These are phyloP conservation scores for Macroventuria anomochaeta DNA, from an alignment of 2,329 filamentous ascomycete species.

Conservation along the genomic window DNA sequence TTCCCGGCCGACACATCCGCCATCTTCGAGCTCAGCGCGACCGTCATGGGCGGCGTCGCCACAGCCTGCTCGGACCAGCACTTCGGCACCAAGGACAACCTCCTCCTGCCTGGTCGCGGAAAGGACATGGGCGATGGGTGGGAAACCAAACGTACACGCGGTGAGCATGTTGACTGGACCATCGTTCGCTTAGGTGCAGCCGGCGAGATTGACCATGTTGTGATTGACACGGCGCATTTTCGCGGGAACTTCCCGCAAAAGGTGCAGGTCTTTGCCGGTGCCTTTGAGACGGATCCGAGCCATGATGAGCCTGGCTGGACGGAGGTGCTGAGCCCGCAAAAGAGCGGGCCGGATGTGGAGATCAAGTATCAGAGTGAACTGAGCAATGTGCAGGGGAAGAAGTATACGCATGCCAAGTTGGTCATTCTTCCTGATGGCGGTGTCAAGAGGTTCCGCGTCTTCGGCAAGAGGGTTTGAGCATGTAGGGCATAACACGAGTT, in stretches of 20 bases:
- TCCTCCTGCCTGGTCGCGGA: conserved; percentile 78
- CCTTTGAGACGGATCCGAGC: conserved; percentile 63
- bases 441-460: conserved; percentile 83
- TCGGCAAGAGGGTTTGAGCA: conserved; percentile 62
- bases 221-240: conserved; percentile 84
- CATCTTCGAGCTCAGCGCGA: conserved; percentile 77
- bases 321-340: conserved; percentile 70
- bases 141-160: conserved; percentile 80
- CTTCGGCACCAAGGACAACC: conserved; percentile 81
- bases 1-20: conserved; percentile 71
- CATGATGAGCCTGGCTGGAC: conserved; percentile 68
- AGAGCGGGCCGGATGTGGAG: conserved; percentile 75
- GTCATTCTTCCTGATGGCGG: conserved; percentile 93
- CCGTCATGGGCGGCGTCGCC: conserved; percentile 79
- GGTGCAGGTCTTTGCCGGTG: conserved; percentile 69
- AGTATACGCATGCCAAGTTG: conserved; percentile 84
- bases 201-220: conserved; percentile 68
- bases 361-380: conserved; percentile 64
- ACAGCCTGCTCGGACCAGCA: conserved; percentile 82
- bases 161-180: conserved; percentile 80
- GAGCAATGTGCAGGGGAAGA: conserved; percentile 60
- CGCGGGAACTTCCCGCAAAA: conserved; percentile 83
- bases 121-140: conserved; percentile 89
- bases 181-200: conserved; percentile 74
- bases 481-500: too few species aligned